These are phyloP conservation scores for Neoboletus magnificus DNA, from an alignment of 768 basidiomycete genomes.

Conservation along the genomic window DNA sequence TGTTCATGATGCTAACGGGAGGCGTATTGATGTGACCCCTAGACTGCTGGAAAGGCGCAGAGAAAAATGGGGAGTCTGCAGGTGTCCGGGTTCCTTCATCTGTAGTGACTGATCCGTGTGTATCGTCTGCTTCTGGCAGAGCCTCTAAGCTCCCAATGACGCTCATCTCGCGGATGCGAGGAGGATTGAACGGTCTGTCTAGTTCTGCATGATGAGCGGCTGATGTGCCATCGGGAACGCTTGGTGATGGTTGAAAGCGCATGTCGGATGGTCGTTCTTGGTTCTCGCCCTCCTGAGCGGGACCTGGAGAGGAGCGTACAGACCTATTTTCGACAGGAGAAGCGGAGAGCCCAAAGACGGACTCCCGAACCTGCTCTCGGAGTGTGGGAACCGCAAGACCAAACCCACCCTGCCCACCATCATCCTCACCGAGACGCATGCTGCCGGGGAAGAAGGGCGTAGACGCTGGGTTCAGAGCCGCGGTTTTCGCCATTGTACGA, in stretches of 20 bases:
- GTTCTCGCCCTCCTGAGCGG: slow-evolving; percentile 37
- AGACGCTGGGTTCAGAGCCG: slow-evolving; percentile 75
- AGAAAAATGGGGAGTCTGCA: slow-evolving; percentile 38
- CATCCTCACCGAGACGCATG: slow-evolving; percentile 55
- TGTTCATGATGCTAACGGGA: slow-evolving; percentile 38
- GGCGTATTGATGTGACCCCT: slow-evolving; percentile 45
- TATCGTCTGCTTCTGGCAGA: slow-evolving; percentile 55
- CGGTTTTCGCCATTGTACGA: slow-evolving; percentile 67
- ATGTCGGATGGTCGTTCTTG: slow-evolving; percentile 22
- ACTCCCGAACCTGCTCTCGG: slow-evolving; percentile 43
- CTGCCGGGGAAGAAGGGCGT: slow-evolving; percentile 79
- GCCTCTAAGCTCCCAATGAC: slow-evolving; percentile 49
- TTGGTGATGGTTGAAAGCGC: slow-evolving; percentile 37
- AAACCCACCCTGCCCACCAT: slow-evolving; percentile 39
- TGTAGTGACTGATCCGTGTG: slow-evolving; percentile 34
- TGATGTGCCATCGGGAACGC: slow-evolving; percentile 45
- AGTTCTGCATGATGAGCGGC: slow-evolving; percentile 44
- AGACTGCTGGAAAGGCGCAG: slow-evolving; percentile 35
- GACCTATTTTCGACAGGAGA: slow-evolving; percentile 67
- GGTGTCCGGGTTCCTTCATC: slow-evolving; percentile 26
- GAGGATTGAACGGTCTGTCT: slow-evolving; percentile 42
- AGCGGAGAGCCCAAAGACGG: slow-evolving; percentile 54
- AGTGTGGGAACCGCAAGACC: slow-evolving; percentile 46
- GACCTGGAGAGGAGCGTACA: slow-evolving; percentile 68
- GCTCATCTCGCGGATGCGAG: slow-evolving; percentile 47